These are phyloP conservation scores for Aplosporella prunicola DNA, from an alignment of 2,329 filamentous ascomycete species.

Conservation along the genomic window DNA sequence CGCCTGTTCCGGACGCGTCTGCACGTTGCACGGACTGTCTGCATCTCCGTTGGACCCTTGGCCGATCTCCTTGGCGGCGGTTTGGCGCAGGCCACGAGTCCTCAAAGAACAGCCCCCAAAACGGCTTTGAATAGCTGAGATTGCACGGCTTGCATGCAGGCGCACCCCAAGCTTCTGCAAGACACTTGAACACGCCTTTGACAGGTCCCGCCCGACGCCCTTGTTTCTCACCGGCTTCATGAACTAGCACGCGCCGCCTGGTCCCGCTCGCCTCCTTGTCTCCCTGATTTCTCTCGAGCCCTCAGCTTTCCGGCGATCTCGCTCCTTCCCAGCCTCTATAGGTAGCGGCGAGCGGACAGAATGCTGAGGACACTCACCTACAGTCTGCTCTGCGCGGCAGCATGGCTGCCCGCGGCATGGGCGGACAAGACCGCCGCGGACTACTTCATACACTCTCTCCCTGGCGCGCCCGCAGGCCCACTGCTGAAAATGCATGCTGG, in stretches of 20 bases:
- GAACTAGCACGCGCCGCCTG: slow-evolving; percentile 25
- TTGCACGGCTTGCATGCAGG: slow-evolving; percentile 8
- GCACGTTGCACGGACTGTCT: no score
- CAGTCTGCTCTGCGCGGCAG: slow-evolving; percentile 22
- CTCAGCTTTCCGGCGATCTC: slow-evolving; percentile 16
- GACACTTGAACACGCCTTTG: not conserved
- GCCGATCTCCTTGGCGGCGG: slow-evolving; percentile 7
- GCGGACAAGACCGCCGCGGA: slow-evolving; percentile 61
- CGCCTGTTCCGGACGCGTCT: no score
- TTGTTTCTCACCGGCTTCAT: slow-evolving; percentile 16
- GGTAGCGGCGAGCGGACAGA: slow-evolving; percentile 12
- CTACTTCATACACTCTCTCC: slow-evolving; percentile 80
- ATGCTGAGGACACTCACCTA: slow-evolving; percentile 26
- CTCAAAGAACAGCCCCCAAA: slow-evolving; percentile 8
- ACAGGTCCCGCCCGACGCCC: slow-evolving; percentile 1
- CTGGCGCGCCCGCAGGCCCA: slow-evolving; percentile 70
- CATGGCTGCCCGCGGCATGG: slow-evolving; percentile 20
- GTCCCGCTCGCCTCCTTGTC: slow-evolving; percentile 13
- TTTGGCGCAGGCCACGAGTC: slow-evolving; percentile 13
- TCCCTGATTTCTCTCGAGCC: slow-evolving; percentile 13
- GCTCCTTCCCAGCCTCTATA: slow-evolving; percentile 17
- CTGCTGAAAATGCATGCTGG: slow-evolving; percentile 96
- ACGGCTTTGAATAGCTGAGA: slow-evolving; percentile 4
- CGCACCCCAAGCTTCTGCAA: slow-evolving; percentile 10
- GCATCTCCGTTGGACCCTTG: slow-evolving; percentile 10